These are phyloP conservation scores for Lasiodiplodia gonubiensis DNA, from an alignment of 2,329 filamentous ascomycete genomes.

Conservation along the genomic window DNA sequence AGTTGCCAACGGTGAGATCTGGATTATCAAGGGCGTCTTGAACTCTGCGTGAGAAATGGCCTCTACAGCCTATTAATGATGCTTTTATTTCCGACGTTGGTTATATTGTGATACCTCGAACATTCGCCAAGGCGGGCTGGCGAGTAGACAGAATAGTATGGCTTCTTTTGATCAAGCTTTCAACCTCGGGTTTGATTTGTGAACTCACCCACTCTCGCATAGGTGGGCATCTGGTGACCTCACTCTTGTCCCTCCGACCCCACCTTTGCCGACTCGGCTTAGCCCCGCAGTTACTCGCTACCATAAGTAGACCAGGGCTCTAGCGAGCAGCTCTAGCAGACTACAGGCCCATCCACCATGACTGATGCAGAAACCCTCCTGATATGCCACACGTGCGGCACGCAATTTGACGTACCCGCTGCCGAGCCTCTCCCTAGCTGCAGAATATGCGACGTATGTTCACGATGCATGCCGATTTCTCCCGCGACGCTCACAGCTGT, in stretches of 20 bases:
- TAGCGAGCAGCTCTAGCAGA: neutral
- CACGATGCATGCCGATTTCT: neutral
- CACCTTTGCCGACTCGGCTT: conserved; percentile 11
- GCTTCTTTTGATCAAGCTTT: too few relatives aligned
- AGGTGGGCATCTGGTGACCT: conserved; percentile 8
- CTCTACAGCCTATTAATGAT: neutral
- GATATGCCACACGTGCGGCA: conserved; percentile 72
- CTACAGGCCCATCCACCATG: conserved; percentile 3
- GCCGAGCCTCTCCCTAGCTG: conserved; percentile 60
- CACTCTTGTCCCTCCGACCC: conserved; percentile 10
- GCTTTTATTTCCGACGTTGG: neutral
- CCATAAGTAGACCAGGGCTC: conserved; percentile 1
- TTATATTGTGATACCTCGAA: neutral
- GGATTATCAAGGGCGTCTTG: conserved; percentile 70
- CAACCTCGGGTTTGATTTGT: neutral
- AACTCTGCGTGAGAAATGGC: conserved; percentile 37
- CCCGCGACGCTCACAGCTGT: neutral
- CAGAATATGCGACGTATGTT: conserved; percentile 72
- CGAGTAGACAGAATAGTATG: neutral
- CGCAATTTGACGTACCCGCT: conserved; percentile 66
- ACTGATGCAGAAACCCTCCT: conserved; percentile 48
- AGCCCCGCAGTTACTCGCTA: conserved; percentile 12
- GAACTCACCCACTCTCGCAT: neutral
- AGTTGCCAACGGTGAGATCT: conserved; percentile 88
- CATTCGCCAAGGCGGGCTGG: neutral